phyloP scores from a whole-genome alignment of 1,284 basidiomycete species.

The Cutaneotrichosporon mucoides region DNA sequence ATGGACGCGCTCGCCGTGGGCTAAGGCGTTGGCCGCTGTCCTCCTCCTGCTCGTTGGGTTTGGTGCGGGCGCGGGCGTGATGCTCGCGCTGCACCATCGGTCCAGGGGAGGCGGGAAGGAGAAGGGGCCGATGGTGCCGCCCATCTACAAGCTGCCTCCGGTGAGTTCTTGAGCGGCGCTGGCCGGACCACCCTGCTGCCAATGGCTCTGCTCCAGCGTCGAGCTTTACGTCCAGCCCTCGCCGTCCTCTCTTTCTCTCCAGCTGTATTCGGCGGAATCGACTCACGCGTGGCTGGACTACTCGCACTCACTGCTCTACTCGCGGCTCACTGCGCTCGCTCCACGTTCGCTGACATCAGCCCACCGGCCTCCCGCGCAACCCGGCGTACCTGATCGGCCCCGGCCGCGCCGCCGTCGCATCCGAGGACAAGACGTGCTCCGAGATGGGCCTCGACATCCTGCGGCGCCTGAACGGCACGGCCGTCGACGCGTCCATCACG shows the following conservation, averaged over 20 bases:
- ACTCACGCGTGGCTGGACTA: neutral
- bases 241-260: too few relatives aligned
- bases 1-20: neutral
- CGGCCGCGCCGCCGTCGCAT: constrained; percentile 74
- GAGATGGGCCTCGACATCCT: constrained; percentile 71
- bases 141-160: constrained; percentile 16
- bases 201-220: too few relatives aligned
- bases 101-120: neutral
- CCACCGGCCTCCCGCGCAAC: constrained; percentile 54
- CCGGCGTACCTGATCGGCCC: constrained; percentile 71
- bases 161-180: constrained; percentile 3
- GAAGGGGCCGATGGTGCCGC: constrained; percentile 20
- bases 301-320: neutral
- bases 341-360: constrained; percentile 23
- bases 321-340: too few relatives aligned
- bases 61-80: constrained; percentile 11
- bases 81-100: neutral
- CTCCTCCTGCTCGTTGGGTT: constrained; percentile 9
- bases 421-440: constrained; percentile 79
- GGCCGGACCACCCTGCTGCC: too few relatives aligned
- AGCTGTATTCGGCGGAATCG: too few relatives aligned
- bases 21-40: neutral
- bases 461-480: constrained; percentile 74
- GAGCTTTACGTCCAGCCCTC: too few relatives aligned
- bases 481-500: constrained; percentile 80